These are phyloP conservation scores for Paraphaeosphaeria sporulosa DNA, from an alignment of 2,329 filamentous ascomycete species.

Conservation along the genomic window DNA sequence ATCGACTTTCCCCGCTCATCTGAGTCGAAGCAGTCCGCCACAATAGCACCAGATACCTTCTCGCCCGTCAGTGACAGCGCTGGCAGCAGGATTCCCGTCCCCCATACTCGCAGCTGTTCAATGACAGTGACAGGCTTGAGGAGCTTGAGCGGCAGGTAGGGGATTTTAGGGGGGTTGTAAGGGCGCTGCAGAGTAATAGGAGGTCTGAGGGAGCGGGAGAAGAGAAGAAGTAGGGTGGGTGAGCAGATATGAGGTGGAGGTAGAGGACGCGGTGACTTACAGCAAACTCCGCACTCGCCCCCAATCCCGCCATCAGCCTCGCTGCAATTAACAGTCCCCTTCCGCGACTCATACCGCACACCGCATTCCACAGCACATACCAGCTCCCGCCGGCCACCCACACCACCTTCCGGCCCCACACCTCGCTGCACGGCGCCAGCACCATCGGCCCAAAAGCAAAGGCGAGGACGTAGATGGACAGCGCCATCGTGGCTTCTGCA, in stretches of 20 bases:
- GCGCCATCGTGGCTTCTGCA: conserved; percentile 22
- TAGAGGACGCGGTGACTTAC: too few species aligned
- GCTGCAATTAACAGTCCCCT: conserved; percentile 22
- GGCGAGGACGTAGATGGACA: conserved; percentile 34
- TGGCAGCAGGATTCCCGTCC: too few species aligned
- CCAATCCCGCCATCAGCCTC: conserved; percentile 25
- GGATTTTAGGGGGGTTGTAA: too few species aligned
- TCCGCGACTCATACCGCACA: conserved; percentile 21
- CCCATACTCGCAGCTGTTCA: too few species aligned
- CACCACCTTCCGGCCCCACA: conserved; percentile 72
- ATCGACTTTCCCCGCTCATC: conserved; percentile 29
- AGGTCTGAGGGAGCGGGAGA: too few species aligned
- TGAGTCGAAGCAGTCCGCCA: conserved; percentile 21
- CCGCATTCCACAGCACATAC: conserved; percentile 31
- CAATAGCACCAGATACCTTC: conserved; percentile 27
- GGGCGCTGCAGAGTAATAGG: too few species aligned
- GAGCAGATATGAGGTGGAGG: too few species aligned
- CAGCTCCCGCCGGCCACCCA: conserved; percentile 47
- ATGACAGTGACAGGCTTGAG: too few species aligned
- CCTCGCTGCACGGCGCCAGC: conserved; percentile 79
- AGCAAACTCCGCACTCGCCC: conserved; percentile 30
- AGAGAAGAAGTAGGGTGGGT: too few species aligned
- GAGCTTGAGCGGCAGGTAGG: too few species aligned
- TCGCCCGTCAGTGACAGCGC: conserved; percentile 5
- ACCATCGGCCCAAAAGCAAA: conserved; percentile 67